phyloP scores from a whole-genome alignment of 345 rosid genomes.

The Salix exigua region DNA sequence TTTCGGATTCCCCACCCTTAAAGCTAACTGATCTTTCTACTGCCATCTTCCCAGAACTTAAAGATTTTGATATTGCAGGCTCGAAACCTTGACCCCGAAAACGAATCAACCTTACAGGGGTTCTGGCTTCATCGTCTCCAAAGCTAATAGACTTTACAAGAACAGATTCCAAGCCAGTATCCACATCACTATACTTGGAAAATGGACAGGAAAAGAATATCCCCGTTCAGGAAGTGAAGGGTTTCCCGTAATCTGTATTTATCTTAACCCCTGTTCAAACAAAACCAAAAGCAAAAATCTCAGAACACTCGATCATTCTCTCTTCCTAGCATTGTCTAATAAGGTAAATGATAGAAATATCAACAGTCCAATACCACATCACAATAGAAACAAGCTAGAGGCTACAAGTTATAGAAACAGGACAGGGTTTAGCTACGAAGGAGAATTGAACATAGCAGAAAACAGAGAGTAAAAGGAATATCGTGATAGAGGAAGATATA shows the following conservation, averaged over 20 bases:
- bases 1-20: constrained; percentile 54
- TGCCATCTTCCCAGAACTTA: constrained; percentile 70
- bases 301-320: background rate
- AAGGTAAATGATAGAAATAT: background rate
- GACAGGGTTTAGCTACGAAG: background rate
- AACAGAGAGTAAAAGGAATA: background rate
- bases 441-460: background rate
- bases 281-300: background rate
- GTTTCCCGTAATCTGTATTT: constrained; percentile 8
- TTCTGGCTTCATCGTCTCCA: constrained; percentile 59
- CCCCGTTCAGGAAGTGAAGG: constrained; percentile 53
- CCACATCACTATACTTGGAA: constrained; percentile 51
- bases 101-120: constrained; percentile 63
- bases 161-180: constrained; percentile 60
- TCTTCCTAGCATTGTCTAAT: background rate
- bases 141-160: constrained; percentile 70
- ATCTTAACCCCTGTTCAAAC: constrained; percentile 25
- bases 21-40: constrained; percentile 79
- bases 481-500: too few species aligned
- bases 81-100: constrained; percentile 49
- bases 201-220: constrained; percentile 56
- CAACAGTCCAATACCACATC: background rate
- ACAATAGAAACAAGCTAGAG: background rate
- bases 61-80: constrained; percentile 56
- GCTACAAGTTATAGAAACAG: background rate